phyloP scores from a whole-genome alignment of 164 flowering plant species.

The Pachysandra terminalis region DNA sequence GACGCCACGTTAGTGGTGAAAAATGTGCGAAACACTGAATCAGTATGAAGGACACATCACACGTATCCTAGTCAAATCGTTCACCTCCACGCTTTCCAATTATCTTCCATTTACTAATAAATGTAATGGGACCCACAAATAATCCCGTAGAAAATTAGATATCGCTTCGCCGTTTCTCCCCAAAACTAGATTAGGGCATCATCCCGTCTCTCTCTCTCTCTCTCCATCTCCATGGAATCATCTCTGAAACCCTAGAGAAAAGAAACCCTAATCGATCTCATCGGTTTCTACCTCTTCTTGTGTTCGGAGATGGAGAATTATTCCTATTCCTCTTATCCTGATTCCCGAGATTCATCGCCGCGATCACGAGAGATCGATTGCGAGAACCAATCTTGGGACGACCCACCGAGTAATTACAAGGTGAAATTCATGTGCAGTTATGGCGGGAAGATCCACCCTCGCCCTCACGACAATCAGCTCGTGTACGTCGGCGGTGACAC shows the following conservation, averaged over 20 bases:
- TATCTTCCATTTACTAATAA: not conserved
- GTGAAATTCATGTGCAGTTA: constrained; percentile 85
- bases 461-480: constrained; percentile 72
- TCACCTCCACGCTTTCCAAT: not conserved
- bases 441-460: constrained; percentile 76
- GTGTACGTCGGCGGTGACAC: constrained; percentile 82
- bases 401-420: constrained; percentile 38
- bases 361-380: constrained; percentile 59
- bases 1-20: too few relatives aligned
- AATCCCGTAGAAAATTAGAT: not conserved
- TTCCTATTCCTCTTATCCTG: constrained; percentile 62
- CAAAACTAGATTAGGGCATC: not conserved
- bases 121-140: not conserved
- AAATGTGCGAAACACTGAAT: too few relatives aligned
- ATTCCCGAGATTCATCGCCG: constrained; percentile 75
- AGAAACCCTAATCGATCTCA: not conserved
- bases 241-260: not conserved
- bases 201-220: not conserved
- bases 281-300: not conserved
- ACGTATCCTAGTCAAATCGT: not conserved
- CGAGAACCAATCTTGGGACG: constrained; percentile 59
- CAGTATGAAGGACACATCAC: not conserved
- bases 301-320: constrained; percentile 39
- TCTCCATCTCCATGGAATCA: not conserved
- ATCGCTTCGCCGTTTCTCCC: not conserved